Evolutionary conservation across 2,329 filamentous ascomycete genomes (phyloP).

Genomic region (Macrophomina pseudophaseolina): DNA sequence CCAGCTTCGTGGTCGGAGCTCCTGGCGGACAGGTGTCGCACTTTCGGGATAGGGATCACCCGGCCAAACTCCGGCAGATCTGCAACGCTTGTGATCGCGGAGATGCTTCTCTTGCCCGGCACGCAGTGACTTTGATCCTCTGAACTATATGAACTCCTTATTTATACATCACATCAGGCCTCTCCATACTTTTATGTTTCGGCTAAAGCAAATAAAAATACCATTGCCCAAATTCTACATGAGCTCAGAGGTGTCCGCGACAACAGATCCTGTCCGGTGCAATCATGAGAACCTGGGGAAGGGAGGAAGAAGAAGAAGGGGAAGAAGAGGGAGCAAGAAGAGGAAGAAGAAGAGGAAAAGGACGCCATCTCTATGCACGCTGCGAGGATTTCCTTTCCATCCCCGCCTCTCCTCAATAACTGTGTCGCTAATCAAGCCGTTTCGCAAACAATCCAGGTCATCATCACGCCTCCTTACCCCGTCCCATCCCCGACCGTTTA

Average conservation of each 20-base stretch:
- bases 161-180: not conserved
- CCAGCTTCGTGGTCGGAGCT: conserved; percentile 21
- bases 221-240: conserved; percentile 21
- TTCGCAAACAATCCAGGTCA: conserved; percentile 18
- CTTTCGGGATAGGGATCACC: conserved; percentile 3
- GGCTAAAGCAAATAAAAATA: conserved; percentile 6
- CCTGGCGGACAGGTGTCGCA: conserved; percentile 24
- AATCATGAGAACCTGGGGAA: conserved; percentile 2
- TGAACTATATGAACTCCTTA: not conserved
- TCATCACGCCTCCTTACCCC: not conserved
- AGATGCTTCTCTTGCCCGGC: not conserved
- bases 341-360: not conserved
- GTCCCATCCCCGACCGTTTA: conserved; percentile 4
- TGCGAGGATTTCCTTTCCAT: conserved; percentile 2
- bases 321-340: too few species aligned
- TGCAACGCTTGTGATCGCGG: not conserved
- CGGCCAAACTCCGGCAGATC: not conserved
- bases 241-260: conserved; percentile 2
- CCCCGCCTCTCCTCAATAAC: conserved; percentile 11
- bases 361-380: conserved; percentile 24
- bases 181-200: not conserved
- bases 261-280: not conserved
- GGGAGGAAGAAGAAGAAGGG: not conserved
- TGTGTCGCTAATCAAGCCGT: conserved; percentile 22
- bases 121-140: not conserved